Conservation (phyloP, 176 grass and related monocot species). For the Panicum miliaceum region DNA sequence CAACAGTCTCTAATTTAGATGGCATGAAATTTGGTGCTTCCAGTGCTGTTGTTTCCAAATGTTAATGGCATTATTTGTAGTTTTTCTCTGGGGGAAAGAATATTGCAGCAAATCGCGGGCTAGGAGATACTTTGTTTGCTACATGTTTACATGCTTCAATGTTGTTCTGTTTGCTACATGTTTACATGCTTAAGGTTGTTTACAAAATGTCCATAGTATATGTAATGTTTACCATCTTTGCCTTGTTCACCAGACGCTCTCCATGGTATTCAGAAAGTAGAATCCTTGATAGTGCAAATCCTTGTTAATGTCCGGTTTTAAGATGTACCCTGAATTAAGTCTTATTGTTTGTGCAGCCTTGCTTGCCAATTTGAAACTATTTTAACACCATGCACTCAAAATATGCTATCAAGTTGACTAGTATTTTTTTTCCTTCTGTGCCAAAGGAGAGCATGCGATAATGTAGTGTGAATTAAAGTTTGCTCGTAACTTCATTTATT, state of each 20-base stretch:
- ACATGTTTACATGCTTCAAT: neutral
- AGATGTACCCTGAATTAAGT: neutral
- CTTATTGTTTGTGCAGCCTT: neutral
- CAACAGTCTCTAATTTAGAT: conserved; percentile 59
- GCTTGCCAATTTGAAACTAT: conserved; percentile 5
- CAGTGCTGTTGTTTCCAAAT: conserved; percentile 23
- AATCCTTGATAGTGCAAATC: neutral
- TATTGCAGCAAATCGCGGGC: neutral
- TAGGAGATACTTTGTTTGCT: conserved; percentile 16
- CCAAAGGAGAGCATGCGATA: neutral
- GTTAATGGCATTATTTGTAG: conserved; percentile 13
- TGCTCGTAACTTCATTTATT: neutral
- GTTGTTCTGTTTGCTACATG: neutral
- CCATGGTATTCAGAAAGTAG: conserved; percentile 16
- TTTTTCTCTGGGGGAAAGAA: conserved; percentile 12
- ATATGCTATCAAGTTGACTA: neutral
- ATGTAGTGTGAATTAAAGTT: neutral
- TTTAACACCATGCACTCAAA: neutral
- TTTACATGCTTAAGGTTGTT: neutral
- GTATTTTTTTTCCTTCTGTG: neutral
- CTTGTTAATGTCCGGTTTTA: neutral
- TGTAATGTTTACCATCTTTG: neutral
- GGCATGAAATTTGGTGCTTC: conserved; percentile 41
- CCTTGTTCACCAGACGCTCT: neutral
- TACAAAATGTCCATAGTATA: conserved; percentile 1